A percentile compares a stretch with the other conserved stretches of the same genome.
These are phyloP conservation scores for Pleurotus giganteus DNA, from an alignment of 768 basidiomycete genomes.

Conservation along the genomic window DNA sequence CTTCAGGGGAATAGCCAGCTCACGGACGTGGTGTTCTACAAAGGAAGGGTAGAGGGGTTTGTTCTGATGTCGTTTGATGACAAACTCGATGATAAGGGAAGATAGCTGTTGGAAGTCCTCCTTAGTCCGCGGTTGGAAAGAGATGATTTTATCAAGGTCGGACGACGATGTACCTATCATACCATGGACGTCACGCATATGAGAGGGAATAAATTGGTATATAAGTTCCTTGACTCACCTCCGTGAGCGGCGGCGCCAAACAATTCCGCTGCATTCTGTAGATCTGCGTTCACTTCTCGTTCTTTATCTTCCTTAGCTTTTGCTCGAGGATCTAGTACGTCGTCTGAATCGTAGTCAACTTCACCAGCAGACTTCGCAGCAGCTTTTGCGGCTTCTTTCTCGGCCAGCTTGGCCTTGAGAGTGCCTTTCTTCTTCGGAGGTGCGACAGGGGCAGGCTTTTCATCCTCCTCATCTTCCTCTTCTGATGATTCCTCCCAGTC, in stretches of 20 bases:
- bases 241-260: slow-evolving; percentile 69
- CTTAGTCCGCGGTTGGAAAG: slow-evolving; percentile 81
- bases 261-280: slow-evolving; percentile 79
- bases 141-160: slow-evolving; percentile 71
- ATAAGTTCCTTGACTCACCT: slow-evolving; percentile 40
- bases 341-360: slow-evolving; percentile 66
- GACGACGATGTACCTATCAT: slow-evolving; percentile 59
- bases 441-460: slow-evolving; percentile 48
- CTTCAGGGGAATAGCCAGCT: slow-evolving; percentile 72
- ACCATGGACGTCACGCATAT: background rate
- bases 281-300: slow-evolving; percentile 81
- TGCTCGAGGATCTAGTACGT: slow-evolving; percentile 75
- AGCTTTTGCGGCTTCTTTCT: slow-evolving; percentile 81
- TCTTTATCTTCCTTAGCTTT: slow-evolving; percentile 78
- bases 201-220: no score
- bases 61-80: slow-evolving; percentile 76
- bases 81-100: slow-evolving; percentile 63
- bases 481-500: slow-evolving; percentile 88
- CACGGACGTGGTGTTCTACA: slow-evolving; percentile 79
- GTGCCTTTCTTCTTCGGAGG: slow-evolving; percentile 92
- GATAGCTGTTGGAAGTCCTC: slow-evolving; percentile 84
- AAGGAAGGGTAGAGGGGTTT: slow-evolving; percentile 85
- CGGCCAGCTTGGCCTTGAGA: slow-evolving; percentile 87
- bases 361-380: slow-evolving; percentile 41
- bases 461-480: slow-evolving; percentile 70